phyloP scores from a whole-genome alignment of 495 filamentous ascomycete genomes.

The Neurospora pannonica region DNA sequence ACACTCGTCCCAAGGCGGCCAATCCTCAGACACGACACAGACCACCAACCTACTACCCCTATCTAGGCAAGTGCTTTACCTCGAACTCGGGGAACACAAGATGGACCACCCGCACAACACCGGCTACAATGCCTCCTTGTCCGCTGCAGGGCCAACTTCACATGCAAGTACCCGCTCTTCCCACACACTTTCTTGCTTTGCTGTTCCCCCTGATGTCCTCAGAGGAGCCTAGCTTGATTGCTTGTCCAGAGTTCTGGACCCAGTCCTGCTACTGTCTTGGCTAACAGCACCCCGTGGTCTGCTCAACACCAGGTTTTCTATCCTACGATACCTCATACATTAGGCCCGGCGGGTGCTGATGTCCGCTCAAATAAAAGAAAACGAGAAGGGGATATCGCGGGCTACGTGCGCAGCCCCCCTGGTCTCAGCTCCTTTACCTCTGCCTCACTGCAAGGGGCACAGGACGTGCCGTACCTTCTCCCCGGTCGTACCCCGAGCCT shows the following conservation, averaged over 20 bases:
- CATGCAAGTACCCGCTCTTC: not conserved
- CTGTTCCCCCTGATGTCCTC: not conserved
- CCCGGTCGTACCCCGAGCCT: not conserved
- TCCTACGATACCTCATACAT: not conserved
- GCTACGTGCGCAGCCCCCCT: not conserved
- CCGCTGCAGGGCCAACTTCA: not conserved
- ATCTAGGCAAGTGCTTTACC: not conserved
- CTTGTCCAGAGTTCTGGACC: not conserved
- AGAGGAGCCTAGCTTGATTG: not conserved
- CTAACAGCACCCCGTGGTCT: not conserved
- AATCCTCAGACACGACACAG: not conserved
- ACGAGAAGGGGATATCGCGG: not conserved
- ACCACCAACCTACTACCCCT: not conserved
- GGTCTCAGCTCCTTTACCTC: not conserved
- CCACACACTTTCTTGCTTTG: not conserved
- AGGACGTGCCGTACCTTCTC: not conserved
- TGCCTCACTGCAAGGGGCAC: not conserved
- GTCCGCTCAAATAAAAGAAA: not conserved
- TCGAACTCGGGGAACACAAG: not conserved
- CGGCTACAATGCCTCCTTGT: not conserved
- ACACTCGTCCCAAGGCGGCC: not conserved
- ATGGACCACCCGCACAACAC: not conserved
- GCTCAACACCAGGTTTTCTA: not conserved
- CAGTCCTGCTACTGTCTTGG: not conserved
- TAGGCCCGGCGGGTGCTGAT: not conserved